phyloP scores from a whole-genome alignment of 306 rosid species.

The Vigna unguiculata region DNA sequence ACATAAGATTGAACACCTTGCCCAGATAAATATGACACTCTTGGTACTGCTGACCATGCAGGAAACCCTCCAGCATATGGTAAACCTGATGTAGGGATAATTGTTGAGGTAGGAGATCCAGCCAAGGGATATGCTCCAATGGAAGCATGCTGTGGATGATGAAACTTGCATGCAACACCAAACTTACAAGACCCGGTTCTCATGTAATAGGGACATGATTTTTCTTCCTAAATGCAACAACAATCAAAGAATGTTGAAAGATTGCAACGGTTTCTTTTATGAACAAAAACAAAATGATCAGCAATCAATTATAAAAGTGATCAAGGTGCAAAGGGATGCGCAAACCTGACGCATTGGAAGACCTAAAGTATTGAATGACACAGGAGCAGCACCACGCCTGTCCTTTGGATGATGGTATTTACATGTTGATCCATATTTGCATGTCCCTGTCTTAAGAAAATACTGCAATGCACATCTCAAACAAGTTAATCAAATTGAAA shows the following conservation, averaged over 20 bases:
- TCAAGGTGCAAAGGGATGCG: conserved; percentile 1
- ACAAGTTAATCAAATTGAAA: conserved; percentile 24
- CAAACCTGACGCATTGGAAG: conserved; percentile 93
- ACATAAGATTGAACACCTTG: conserved; percentile 71
- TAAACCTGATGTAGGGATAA: conserved; percentile 65
- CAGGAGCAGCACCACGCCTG: conserved; percentile 95
- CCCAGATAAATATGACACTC: conserved; percentile 74
- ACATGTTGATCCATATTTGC: conserved; percentile 95
- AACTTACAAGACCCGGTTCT: conserved; percentile 88
- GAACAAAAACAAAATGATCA: background rate
- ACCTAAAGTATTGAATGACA: conserved; percentile 74
- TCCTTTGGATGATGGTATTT: conserved; percentile 97
- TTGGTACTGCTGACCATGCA: conserved; percentile 67
- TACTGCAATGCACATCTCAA: conserved; percentile 65
- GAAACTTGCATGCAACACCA: conserved; percentile 96
- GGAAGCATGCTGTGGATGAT: conserved; percentile 81
- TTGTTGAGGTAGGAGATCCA: conserved; percentile 61
- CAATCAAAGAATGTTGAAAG: conserved; percentile 1
- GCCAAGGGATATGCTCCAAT: conserved; percentile 57
- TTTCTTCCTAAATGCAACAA: conserved; percentile 72
- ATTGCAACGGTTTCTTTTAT: background rate
- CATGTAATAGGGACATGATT: conserved; percentile 85
- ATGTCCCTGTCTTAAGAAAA: conserved; percentile 96
- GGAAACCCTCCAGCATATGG: conserved; percentile 74
- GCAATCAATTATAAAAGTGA: conserved; percentile 20